phyloP scores from a whole-genome alignment of 225 moss, liverwort and hornwort species.

The Marchantia polymorpha region DNA sequence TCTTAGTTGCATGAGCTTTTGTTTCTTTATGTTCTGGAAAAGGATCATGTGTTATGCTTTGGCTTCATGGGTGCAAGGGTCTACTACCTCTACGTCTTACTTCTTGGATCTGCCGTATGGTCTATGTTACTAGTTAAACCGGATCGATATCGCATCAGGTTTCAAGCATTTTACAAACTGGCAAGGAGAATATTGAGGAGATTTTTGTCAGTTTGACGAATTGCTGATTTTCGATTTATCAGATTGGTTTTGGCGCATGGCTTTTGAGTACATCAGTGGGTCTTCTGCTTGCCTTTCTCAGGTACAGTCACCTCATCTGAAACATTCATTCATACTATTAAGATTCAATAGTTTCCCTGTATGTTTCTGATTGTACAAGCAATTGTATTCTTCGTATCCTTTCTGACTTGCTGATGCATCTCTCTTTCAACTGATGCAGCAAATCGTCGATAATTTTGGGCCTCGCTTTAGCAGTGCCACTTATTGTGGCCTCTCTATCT shows the following conservation, averaged over 20 bases:
- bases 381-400: not conserved
- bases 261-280: slow-evolving; percentile 52
- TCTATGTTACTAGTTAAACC: too few species aligned
- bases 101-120: too few species aligned
- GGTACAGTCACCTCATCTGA: too few species aligned
- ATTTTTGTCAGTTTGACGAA: not conserved
- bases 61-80: too few species aligned
- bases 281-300: slow-evolving; percentile 54
- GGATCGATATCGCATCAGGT: not conserved
- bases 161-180: not conserved
- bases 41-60: too few species aligned
- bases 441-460: slow-evolving; percentile 93
- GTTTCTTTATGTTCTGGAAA: too few species aligned
- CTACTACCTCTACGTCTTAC: too few species aligned
- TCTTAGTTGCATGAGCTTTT: too few species aligned
- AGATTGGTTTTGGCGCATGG: slow-evolving; percentile 56
- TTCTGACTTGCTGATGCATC: not conserved
- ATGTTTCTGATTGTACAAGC: not conserved
- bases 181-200: slow-evolving; percentile 3
- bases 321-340: too few species aligned
- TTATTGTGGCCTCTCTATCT: slow-evolving; percentile 70
- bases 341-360: not conserved
- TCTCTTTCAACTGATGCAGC: slow-evolving; percentile 40
- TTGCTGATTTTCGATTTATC: not conserved
- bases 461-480: slow-evolving; percentile 68